These are phyloP conservation scores for Cicer yamashitae DNA, from an alignment of 306 rosid genomes.

Conservation along the genomic window DNA sequence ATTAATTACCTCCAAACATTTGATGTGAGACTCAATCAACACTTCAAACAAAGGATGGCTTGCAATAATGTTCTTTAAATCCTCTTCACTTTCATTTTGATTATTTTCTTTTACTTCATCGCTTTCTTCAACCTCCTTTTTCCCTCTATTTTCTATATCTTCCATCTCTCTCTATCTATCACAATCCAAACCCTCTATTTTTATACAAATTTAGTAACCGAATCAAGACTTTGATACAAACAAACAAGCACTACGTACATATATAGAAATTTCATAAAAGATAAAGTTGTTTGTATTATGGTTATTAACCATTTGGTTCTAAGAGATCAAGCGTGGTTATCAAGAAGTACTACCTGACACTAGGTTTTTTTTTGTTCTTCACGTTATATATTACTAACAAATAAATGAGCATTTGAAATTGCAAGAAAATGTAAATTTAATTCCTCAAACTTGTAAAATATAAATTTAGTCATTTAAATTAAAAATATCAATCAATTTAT, in stretches of 20 bases:
- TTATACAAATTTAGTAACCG: constrained; percentile 20
- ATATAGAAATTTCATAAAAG: constrained; percentile 8
- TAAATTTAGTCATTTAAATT: no score
- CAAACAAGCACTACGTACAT: constrained; percentile 22
- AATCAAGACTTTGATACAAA: constrained; percentile 24
- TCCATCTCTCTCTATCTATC: constrained; percentile 44
- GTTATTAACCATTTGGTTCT: constrained; percentile 45
- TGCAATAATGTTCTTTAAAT: constrained; percentile 58
- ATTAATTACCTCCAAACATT: constrained; percentile 59
- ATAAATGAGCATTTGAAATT: no score
- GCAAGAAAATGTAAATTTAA: no score
- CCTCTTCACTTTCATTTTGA: constrained; percentile 23
- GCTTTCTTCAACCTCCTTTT: constrained; percentile 14
- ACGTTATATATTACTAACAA: not conserved
- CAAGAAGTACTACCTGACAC: constrained; percentile 42
- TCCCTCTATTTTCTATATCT: constrained; percentile 26
- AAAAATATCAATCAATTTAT: no score
- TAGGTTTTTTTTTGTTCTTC: constrained; percentile 43
- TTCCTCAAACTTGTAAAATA: no score
- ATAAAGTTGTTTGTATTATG: constrained; percentile 45
- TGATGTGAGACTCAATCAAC: constrained; percentile 57
- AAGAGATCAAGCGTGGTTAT: constrained; percentile 46
- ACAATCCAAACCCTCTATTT: not conserved
- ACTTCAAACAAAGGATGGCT: constrained; percentile 61
- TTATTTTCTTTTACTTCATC: constrained; percentile 31